phyloP scores from a whole-genome alignment of 1,139 yeast genomes.

The Blastobotrys aristatus region DNA sequence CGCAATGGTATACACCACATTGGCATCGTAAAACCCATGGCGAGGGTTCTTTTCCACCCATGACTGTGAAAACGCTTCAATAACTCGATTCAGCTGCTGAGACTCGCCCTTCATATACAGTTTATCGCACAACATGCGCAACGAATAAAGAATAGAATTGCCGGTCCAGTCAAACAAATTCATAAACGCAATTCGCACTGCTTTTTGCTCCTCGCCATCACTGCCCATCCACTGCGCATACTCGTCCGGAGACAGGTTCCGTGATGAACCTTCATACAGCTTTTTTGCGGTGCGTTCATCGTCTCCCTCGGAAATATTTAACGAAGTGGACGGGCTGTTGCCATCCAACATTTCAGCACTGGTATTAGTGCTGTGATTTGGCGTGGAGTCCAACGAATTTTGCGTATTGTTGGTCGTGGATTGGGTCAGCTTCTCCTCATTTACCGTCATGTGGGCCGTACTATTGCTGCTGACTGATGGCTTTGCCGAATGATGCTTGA shows the following conservation, averaged over 20 bases:
- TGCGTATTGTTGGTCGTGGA: not conserved
- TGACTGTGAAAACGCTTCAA: constrained; percentile 62
- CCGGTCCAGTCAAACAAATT: constrained; percentile 29
- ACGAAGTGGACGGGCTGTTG: constrained; percentile 2
- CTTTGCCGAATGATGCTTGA: not conserved
- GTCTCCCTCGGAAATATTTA: constrained; percentile 1
- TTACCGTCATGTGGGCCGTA: not conserved
- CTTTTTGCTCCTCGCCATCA: constrained; percentile 21
- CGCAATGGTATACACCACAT: constrained; percentile 64
- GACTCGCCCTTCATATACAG: constrained; percentile 77
- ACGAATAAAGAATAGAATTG: constrained; percentile 41
- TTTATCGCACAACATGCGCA: constrained; percentile 57
- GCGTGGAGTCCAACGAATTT: constrained; percentile 1
- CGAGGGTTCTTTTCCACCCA: constrained; percentile 51
- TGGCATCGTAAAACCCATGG: constrained; percentile 49
- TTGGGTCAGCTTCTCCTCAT: not conserved
- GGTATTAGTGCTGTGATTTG: constrained; percentile 4
- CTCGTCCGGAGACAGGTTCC: constrained; percentile 25
- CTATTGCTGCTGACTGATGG: not conserved
- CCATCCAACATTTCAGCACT: constrained; percentile 1
- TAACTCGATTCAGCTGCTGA: constrained; percentile 69
- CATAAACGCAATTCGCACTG: constrained; percentile 30
- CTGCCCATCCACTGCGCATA: constrained; percentile 33
- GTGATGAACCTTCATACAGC: constrained; percentile 25
- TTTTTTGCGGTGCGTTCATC: constrained; percentile 20